phyloP scores from a whole-genome alignment of 331 rosid genomes.

The Acacia pycnantha region DNA sequence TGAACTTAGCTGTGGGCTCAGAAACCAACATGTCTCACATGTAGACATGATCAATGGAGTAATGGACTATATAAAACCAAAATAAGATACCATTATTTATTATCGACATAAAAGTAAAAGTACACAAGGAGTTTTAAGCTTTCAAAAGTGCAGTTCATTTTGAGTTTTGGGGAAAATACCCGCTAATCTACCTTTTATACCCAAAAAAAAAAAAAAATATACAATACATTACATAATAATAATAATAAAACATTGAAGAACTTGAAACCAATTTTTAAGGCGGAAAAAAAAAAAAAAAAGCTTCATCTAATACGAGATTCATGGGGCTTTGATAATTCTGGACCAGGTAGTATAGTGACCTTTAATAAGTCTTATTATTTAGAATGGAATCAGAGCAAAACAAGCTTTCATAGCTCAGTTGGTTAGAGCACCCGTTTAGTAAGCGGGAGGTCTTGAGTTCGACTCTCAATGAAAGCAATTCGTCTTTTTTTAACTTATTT shows the following conservation, averaged over 20 bases:
- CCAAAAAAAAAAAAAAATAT: too few relatives aligned
- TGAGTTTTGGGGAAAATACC: neutral
- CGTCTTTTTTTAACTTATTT: too few relatives aligned
- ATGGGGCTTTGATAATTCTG: too few relatives aligned
- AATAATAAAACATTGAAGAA: too few relatives aligned
- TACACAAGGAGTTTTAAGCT: neutral
- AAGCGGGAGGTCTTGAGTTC: constrained; percentile 99
- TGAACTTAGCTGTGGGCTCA: neutral
- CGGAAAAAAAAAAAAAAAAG: too few relatives aligned
- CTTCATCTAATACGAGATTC: too few relatives aligned
- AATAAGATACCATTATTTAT: neutral
- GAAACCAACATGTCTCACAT: neutral
- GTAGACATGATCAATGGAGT: neutral
- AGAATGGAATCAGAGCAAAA: too few relatives aligned
- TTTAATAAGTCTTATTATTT: too few relatives aligned
- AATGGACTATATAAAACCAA: neutral
- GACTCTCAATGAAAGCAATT: constrained; percentile 40
- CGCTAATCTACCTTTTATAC: neutral
- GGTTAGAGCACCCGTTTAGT: constrained; percentile 94
- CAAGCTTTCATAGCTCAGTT: constrained; percentile 59
- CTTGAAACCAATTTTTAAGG: too few relatives aligned
- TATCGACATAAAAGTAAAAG: neutral
- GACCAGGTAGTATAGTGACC: too few relatives aligned
- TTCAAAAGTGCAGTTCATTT: neutral
- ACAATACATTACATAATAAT: too few relatives aligned